Base-by-base conservation (phyloP, 441 rosid genomes). In the Mallotus japonicus region DNA sequence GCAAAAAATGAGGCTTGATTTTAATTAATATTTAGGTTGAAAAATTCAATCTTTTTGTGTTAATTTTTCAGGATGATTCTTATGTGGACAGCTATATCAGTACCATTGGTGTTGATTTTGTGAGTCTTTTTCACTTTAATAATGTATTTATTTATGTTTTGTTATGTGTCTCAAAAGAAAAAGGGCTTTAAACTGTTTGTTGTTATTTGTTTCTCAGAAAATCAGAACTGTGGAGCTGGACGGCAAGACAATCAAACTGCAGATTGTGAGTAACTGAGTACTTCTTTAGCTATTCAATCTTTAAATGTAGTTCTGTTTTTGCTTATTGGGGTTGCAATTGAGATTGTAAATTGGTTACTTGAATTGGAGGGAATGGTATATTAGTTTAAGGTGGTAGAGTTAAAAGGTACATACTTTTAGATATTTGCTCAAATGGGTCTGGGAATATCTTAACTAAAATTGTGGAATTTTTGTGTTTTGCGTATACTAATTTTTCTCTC, bases 81-180 rank as follows among this genome's bases (percentile, higher is more conserved):
- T 89, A 89, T 78, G 86, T 92, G 13, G 93, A 92, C 74, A 90
- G 92, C 78, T 92, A 89, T 82, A 90, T 90, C 83, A 92, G 97
- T 57, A 92, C 92, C 76, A 92, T 89, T 66, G 96, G 94, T 64
- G 96, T 92, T 81, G 95, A 90, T 80, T 90, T 90, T 78, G 92
- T 92, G 53, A 83, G 92, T 80, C 5, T 63, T 24, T 15, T 69
- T 14, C 50, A 1, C 49, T 2, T 57, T 47, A 22, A 22, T 72
- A 1, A 3, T 20, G 37, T 32, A 9, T 32, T 8, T 62, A 3
- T 40, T 0, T 13, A 5, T 40, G 3, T 51, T 6, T 42, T 32
- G 24, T 50, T 9, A 14, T 11, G 22, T 42, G 9, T 5, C 17
- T 20, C 16, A 28, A 1, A 28, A 28, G 22, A 57, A 44, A 47